These are phyloP conservation scores for Pezicula neosporulosa DNA, from an alignment of 2,329 filamentous ascomycete genomes.

Conservation along the genomic window DNA sequence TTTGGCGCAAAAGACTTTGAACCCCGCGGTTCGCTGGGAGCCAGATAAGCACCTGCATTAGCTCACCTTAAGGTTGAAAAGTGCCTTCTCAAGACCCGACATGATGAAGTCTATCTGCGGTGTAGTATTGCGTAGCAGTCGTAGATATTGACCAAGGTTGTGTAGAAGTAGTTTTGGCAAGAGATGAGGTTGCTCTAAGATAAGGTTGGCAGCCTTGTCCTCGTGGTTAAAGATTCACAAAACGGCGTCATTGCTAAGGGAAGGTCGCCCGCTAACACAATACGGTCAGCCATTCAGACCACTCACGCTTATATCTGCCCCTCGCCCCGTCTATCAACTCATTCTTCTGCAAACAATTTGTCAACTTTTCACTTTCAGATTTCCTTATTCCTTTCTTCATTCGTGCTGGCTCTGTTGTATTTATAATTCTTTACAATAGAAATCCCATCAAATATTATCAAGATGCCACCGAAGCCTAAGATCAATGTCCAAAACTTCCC, in stretches of 20 bases:
- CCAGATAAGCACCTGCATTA: slow-evolving; percentile 9
- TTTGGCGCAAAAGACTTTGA: background rate
- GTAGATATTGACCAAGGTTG: background rate
- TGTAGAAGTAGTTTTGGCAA: background rate
- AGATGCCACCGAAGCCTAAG: slow-evolving; percentile 37
- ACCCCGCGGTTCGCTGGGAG: background rate
- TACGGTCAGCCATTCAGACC: background rate
- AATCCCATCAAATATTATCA: slow-evolving; percentile 2
- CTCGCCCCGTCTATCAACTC: background rate
- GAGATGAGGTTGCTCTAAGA: too few species aligned
- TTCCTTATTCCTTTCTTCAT: too few species aligned
- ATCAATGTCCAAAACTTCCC: slow-evolving; percentile 57
- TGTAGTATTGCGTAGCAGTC: background rate
- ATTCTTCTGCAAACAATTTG: slow-evolving; percentile 3
- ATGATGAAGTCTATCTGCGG: slow-evolving; percentile 31
- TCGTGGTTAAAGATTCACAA: too few species aligned
- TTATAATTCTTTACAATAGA: too few species aligned
- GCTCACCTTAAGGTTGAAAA: slow-evolving; percentile 57
- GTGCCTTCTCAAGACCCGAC: slow-evolving; percentile 59
- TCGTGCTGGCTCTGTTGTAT: too few species aligned
- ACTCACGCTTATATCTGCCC: slow-evolving; percentile 1
- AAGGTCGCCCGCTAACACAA: too few species aligned
- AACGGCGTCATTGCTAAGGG: too few species aligned
- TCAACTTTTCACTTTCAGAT: too few species aligned
- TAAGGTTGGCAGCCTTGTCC: too few species aligned